Conservation (phyloP, 345 rosid species). For the Lagerstroemia speciosa region DNA sequence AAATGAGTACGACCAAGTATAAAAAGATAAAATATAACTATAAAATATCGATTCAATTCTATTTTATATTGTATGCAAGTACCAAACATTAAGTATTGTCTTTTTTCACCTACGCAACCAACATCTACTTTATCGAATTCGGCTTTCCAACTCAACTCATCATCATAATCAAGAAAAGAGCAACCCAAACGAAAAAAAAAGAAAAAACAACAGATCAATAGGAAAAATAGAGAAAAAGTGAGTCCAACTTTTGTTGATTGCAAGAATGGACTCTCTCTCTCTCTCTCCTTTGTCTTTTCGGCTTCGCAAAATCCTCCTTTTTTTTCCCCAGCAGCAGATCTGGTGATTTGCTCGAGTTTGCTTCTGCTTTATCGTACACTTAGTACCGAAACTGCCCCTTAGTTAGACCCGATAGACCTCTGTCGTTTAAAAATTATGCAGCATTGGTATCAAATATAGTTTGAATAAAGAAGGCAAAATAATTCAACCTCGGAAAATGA, state of each 20-base stretch:
- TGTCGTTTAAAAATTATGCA: neutral
- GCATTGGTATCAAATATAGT: neutral
- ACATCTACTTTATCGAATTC: neutral
- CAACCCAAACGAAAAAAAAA: no score
- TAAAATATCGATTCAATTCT: no score
- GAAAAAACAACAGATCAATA: no score
- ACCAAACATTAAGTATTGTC: no score
- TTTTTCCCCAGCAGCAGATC: neutral
- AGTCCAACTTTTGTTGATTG: neutral
- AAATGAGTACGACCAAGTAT: no score
- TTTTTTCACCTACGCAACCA: neutral
- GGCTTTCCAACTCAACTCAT: neutral
- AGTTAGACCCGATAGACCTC: neutral
- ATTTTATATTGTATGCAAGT: no score
- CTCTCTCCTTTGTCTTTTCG: neutral
- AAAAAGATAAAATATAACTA: no score
- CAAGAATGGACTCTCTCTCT: neutral
- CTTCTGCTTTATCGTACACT: neutral
- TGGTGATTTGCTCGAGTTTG: neutral
- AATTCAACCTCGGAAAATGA: no score
- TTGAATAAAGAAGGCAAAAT: neutral
- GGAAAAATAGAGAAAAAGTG: neutral
- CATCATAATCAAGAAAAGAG: no score
- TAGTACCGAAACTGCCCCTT: neutral
- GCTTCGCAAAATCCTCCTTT: neutral